Evolutionary conservation across 2,329 filamentous ascomycete genomes (phyloP), one percentile per base, ranked within the genome.

Genomic region (Aspergillus fijiensis): DNA sequence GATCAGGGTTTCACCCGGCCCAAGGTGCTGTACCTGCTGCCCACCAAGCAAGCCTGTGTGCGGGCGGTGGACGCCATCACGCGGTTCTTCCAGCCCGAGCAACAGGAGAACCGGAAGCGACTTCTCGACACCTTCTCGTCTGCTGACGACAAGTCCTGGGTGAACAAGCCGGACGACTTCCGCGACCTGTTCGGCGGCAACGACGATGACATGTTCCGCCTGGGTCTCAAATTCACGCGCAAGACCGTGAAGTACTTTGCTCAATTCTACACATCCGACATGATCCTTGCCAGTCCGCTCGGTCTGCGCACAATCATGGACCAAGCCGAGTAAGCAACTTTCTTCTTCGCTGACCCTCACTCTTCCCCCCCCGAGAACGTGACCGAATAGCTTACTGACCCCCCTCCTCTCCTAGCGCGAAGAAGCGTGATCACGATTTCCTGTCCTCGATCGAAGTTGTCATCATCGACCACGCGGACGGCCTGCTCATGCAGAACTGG

Each of bases 401-500:
- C 42, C 48, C 23, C 42, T 45, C 19, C 29, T 48, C 27, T 62
- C 55, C 58, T 57, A 83, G 79, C 66, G 83, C 81, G 61, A 89
- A 89, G 73, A 87, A 87, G 65, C 78, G 85, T 39, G 94, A 98
- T 73, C 88, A 86, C 68, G 95, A 99, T 76, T 99, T 96, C 73
- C 82, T 99, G 14, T 94, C 90, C 59, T 98, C 94, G 1, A 91
- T 99, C 69, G 95, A 99, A 77, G 77, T 99, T 55, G 87, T 95
- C 33, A 83, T 98, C 51, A 83, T 96, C 62, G 95, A 99, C 74
- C 93, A 98, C 76, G 89, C 92, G 12, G 93, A 98, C 75, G 92
- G 92, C 0, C 85, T 97, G 48, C 85, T 96, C 9, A 97, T 97
- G 92, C 95, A 99, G 75, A 98, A 96, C 74, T 98, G 94, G 93